A percentile compares a stretch with the other conserved stretches of the same genome.
phyloP scores from a whole-genome alignment of 495 filamentous ascomycete genomes.

The Penicillium robsamsonii region DNA sequence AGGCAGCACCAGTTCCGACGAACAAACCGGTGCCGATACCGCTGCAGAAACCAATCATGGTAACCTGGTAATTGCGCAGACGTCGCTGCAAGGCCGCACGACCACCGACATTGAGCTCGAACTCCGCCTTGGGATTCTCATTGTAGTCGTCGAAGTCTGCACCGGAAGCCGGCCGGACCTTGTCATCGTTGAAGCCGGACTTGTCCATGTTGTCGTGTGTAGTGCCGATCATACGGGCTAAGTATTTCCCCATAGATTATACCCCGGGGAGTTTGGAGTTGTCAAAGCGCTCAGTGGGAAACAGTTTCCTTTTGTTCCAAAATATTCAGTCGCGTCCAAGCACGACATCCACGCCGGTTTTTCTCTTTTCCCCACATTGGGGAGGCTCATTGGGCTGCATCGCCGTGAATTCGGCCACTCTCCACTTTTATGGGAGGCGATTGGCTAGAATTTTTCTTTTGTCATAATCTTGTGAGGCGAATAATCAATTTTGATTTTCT shows the following conservation, averaged over 20 bases:
- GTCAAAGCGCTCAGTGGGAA: neutral
- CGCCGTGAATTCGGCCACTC: neutral
- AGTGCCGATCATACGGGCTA: conserved; percentile 1
- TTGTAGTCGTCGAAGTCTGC: conserved; percentile 22
- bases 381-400: conserved; percentile 18
- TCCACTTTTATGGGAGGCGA: conserved; percentile 19
- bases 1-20: conserved; percentile 67
- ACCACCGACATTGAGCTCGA: conserved; percentile 39
- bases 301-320: conserved; percentile 8
- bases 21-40: conserved; percentile 73
- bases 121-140: conserved; percentile 26
- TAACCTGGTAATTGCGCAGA: conserved; percentile 39
- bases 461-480: neutral
- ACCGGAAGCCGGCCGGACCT: conserved; percentile 19
- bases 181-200: conserved; percentile 12
- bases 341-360: conserved; percentile 24
- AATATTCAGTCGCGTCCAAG: conserved; percentile 16
- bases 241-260: neutral
- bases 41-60: conserved; percentile 42
- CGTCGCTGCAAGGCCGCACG: conserved; percentile 37
- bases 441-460: conserved; percentile 12
- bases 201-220: conserved; percentile 15
- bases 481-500: neutral
- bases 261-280: neutral
- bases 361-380: conserved; percentile 13